Conservation (phyloP, 371 early-diverging fungal species). For the Mucor mucedo region DNA sequence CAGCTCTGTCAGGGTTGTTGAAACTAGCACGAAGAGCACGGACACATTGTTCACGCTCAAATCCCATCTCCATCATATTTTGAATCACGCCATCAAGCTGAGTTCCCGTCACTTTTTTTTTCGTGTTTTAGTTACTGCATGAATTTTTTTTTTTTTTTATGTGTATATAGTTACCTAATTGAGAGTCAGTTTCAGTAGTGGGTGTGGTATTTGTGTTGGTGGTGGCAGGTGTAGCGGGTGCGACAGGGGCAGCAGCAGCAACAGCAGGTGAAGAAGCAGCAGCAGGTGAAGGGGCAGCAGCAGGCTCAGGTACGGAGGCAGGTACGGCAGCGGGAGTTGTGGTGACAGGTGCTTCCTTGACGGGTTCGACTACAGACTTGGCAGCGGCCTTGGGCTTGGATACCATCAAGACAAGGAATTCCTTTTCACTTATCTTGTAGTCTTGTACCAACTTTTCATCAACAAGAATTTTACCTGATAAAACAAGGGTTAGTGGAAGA, state of each 20-base stretch:
- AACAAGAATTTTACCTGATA: conserved; percentile 85
- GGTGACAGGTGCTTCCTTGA: conserved; percentile 29
- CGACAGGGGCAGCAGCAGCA: conserved; percentile 11
- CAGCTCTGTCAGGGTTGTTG: conserved; percentile 97
- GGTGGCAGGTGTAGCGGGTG: conserved; percentile 3
- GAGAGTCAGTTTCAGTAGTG: conserved; percentile 17
- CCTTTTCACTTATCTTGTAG: conserved; percentile 84
- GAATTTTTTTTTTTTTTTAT: too few species aligned
- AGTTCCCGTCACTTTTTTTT: conserved; percentile 64
- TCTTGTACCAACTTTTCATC: conserved; percentile 81
- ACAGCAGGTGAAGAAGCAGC: conserved; percentile 33
- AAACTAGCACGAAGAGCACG: conserved; percentile 94
- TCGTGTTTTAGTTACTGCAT: too few species aligned
- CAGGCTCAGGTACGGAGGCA: conserved; percentile 23
- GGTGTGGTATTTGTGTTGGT: background rate
- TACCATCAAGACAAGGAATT: conserved; percentile 94
- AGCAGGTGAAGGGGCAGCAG: conserved; percentile 36
- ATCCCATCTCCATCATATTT: conserved; percentile 96
- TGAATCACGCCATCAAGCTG: conserved; percentile 79
- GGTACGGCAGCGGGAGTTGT: conserved; percentile 41
- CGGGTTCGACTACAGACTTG: conserved; percentile 34
- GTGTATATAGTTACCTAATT: conserved; percentile 22
- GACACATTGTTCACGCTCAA: conserved; percentile 84
- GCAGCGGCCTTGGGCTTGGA: conserved; percentile 76
- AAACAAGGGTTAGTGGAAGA: too few species aligned